Percentiles rank a stretch among this genome's conserved stretches.
Conservation (phyloP, 2,329 filamentous ascomycete genomes). For the Alternaria postmessia region DNA sequence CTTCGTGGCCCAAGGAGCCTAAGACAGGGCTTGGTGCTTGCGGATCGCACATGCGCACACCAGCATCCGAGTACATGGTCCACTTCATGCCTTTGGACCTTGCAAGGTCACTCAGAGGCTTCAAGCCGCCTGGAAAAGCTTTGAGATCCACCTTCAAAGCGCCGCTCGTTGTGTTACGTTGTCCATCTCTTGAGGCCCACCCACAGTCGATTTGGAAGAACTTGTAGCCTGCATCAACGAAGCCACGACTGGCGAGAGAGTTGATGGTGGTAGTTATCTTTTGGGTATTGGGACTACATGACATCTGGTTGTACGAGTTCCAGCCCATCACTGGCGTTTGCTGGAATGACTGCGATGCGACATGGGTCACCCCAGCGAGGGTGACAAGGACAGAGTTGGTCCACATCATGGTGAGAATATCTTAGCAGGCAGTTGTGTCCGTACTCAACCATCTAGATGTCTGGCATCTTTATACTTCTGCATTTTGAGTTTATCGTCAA, state of each 20-base stretch:
- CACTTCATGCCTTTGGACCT: slow-evolving; percentile 35
- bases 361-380: slow-evolving; percentile 19
- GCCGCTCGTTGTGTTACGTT: slow-evolving; percentile 26
- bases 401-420: slow-evolving; percentile 6
- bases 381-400: slow-evolving; percentile 13
- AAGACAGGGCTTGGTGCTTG: slow-evolving; percentile 26
- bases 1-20: slow-evolving; percentile 26
- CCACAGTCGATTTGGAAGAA: slow-evolving; percentile 27
- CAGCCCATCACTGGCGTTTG: slow-evolving; percentile 29
- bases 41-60: slow-evolving; percentile 29
- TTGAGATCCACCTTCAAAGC: slow-evolving; percentile 23
- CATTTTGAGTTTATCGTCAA: background rate
- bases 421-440: background rate
- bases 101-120: slow-evolving; percentile 28
- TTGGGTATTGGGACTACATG: slow-evolving; percentile 25
- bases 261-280: slow-evolving; percentile 30
- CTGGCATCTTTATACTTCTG: background rate
- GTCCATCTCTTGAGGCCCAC: slow-evolving; percentile 14
- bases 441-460: background rate
- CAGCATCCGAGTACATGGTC: slow-evolving; percentile 34
- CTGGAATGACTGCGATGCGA: slow-evolving; percentile 26
- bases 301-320: slow-evolving; percentile 31
- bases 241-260: slow-evolving; percentile 25
- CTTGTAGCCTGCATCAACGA: slow-evolving; percentile 29
- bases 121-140: slow-evolving; percentile 25